Evolutionary conservation across 2,329 filamentous ascomycete species (phyloP), one percentile per base, ranked within the genome.

Genomic region (Cytospora mali): DNA sequence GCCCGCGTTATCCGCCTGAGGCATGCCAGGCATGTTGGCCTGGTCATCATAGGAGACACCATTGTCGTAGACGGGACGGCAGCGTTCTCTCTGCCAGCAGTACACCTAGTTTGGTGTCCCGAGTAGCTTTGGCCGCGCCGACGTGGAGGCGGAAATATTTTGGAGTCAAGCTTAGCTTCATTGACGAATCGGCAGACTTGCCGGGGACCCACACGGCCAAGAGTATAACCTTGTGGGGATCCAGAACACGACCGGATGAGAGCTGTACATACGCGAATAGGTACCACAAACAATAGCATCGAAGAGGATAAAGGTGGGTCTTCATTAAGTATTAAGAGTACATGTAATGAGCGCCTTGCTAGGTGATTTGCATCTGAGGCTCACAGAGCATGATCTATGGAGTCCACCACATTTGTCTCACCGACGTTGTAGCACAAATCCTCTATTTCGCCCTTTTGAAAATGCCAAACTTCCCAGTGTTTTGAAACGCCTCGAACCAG

Each of bases 21-120:
- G 51, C 70, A 71, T 27, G 66, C 67, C 42, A 71, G 65, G 59
- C 71, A 71, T 50, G 69, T 68, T 53, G 68, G 66, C 55, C 65
- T 69, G 62, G 49, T 66, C 52, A 66, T 57, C 51, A 67, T 55
- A 21, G 69, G 63, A 42, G 61, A 65, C 16, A 68, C 62, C 69
- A 72, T 71, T 49, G 58, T 53, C 18, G 7, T 33, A 61, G 51
- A 29, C 29, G 33, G 35, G 31, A 21, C 50, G 46, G 58, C 58
- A 42, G 35, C 27, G 28, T 51, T 60, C 21, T 48, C 21, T 60
- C 50, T 49, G 21, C 50, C 35, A 54, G 58, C 58, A 60, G 39
- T 54, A 46, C 42, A 46, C 58, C 58, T n/a, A 54, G 48, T 60
- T 54, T n/a, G 39, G 35, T 33, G 18, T 16, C 35, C 42, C n/a